phyloP scores from a whole-genome alignment of 1,139 yeast species.

The Arxiozyma telluris region DNA sequence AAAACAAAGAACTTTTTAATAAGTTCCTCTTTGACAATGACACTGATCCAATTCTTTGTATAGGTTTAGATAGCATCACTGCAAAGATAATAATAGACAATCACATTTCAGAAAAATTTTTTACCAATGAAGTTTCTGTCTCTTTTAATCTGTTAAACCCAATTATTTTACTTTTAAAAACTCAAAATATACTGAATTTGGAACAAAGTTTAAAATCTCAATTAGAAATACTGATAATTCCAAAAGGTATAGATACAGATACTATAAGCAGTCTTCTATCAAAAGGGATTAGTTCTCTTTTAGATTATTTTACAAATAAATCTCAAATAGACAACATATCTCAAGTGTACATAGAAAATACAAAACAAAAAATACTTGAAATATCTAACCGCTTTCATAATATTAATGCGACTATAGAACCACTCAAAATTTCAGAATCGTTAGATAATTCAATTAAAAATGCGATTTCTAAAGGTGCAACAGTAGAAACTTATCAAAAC shows the following conservation, averaged over 20 bases:
- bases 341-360: constrained; percentile 34
- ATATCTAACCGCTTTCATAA: constrained; percentile 60
- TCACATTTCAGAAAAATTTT: neutral
- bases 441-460: constrained; percentile 47
- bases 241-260: constrained; percentile 34
- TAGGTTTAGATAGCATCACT: neutral
- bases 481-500: constrained; percentile 23
- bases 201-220: constrained; percentile 18
- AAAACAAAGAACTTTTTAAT: neutral
- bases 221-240: constrained; percentile 4
- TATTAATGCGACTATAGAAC: constrained; percentile 34
- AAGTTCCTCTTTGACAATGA: neutral
- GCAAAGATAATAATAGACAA: neutral
- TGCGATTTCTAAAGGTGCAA: constrained; percentile 34
- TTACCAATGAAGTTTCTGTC: neutral
- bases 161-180: constrained; percentile 7
- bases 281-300: constrained; percentile 43
- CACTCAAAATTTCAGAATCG: constrained; percentile 10
- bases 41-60: neutral
- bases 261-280: constrained; percentile 50
- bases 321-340: constrained; percentile 19
- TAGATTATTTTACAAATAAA: constrained; percentile 35
- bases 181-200: constrained; percentile 1
- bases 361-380: constrained; percentile 62
- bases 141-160: neutral